Evolutionary conservation across 2,329 filamentous ascomycete species (phyloP), one percentile per base, ranked within the genome.

Genomic region (Zymoseptoria passerinii): DNA sequence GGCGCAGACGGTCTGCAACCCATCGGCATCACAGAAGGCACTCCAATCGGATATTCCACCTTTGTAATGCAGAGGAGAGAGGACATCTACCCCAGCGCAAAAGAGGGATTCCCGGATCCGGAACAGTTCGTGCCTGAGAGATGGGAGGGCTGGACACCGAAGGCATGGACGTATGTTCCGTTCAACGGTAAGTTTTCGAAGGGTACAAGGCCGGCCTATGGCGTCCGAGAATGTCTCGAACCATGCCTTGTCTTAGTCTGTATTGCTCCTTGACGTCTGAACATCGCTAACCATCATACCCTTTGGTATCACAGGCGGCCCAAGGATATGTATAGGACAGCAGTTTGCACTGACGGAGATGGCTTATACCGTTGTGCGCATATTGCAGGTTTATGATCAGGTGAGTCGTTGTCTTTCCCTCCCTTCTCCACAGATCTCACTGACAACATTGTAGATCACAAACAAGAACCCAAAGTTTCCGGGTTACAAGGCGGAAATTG

Each of bases 331-430:
- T 58, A 75, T 80, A 40, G 78, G 78, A 0, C 77, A 79, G 70
- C 76, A 80, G 58, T 80, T 80, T 62, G 78, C 78, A 10, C 68
- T 80, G 27, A 79, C 77, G 0, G 78, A 80, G 63, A 76, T 80
- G 74, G 77, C 69, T 2, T 80, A 79, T 59, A 78, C 76, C 7
- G 67, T 78, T 19, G 76, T 77, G 10, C 68, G 78, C 23, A 67
- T 80, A 20, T 66, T 80, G 56, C 78, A 80, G 67, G 69, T 68
- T 19, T 80, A 74, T 59, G 69, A 73, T 54, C 66, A 64, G 6
- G 68, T 79, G n/a, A 74, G 77, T 16, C n/a, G 3, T 13, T 44
- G n/a, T n/a, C 16, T 7, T 13, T 44, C 4, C 35, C 3, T 44
- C 5, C n/a, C n/a, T 16, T n/a, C 5, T n/a, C n/a, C 35, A 44